Base-by-base conservation (phyloP, 257 asterid genomes). In the Solanum rostratum region DNA sequence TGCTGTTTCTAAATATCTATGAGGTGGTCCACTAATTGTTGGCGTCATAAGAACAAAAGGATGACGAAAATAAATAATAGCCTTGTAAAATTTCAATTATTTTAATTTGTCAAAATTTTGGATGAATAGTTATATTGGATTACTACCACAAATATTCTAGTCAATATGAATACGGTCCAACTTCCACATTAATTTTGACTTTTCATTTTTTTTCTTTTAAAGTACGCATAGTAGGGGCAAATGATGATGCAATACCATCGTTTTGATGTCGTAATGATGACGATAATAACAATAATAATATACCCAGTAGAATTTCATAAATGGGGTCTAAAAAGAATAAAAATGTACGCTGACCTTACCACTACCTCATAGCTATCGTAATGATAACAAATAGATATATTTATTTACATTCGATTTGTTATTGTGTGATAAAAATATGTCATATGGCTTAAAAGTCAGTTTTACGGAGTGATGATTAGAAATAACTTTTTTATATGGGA, bases 1-100 rank as follows among this genome's bases (percentile, higher is more conserved):
- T 49, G 41, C 2, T 49, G 13, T 76, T 74, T 49, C 81, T 46
- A 29, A 45, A 73, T 73, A 24, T 74, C 41, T 2, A 10, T 20
- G 29, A 19, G 45, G 22, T 3, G 55, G n/a, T 7, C 52, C 43
- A 24, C 5, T 10, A 0, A 63, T 19, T 19, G 27, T 37, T 85
- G 66, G 83, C 68, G 85, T 73, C 55, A 27, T 70, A 57, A 46
- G 83, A 70, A 73, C 85, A 85, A 60, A 57, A 82, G 84, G 85
- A 82, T 85, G 88, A 85, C 80, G 88, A 59, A 53, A 53, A 55
- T 41, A 52, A 39, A 50, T 83, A 29, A 13, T 12, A 30, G 78
- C 80, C 46, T 41, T 19, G 52, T 27, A 83, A 66, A 55, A 37
- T 45, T 11, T 49, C 13, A 20, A 39, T 63, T 50, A 10, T 73